A percentile compares a stretch with the other conserved stretches of the same genome.
These are phyloP conservation scores for Phytopythium mirpurense DNA, from an alignment of 352 stramenopile species.

Conservation along the genomic window DNA sequence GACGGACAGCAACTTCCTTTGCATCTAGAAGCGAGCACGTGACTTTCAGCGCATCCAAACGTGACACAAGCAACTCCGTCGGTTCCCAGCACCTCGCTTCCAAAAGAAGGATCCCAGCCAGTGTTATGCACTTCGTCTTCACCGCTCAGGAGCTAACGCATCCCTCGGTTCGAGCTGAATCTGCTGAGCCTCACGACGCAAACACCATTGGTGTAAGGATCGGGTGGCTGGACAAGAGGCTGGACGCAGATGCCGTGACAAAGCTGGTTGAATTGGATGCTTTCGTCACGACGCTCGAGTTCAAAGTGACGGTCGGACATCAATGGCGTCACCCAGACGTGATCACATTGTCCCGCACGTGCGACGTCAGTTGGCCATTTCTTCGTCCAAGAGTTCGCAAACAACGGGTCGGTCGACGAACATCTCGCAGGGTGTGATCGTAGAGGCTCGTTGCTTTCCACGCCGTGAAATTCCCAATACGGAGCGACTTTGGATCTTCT, in stretches of 20 bases:
- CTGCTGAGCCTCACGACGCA: neutral
- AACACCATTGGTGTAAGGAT: neutral
- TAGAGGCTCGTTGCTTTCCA: neutral
- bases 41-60: neutral
- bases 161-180: neutral
- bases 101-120: too few species aligned
- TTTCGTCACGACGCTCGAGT: neutral
- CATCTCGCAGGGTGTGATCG: slow-evolving; percentile 17
- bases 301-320: slow-evolving; percentile 18
- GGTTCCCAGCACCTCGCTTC: too few species aligned
- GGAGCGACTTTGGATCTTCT: slow-evolving; percentile 21
- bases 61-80: neutral
- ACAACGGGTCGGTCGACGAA: slow-evolving; percentile 8
- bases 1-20: neutral
- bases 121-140: too few species aligned
- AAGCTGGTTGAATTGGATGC: neutral
- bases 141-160: neutral
- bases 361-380: slow-evolving; percentile 19
- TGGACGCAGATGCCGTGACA: neutral
- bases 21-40: neutral
- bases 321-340: slow-evolving; percentile 20
- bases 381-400: slow-evolving; percentile 22
- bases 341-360: slow-evolving; percentile 21
- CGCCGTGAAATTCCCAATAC: slow-evolving; percentile 5
- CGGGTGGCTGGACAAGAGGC: neutral